These are phyloP conservation scores for Russula abietina DNA, from an alignment of 768 basidiomycete species.

Conservation along the genomic window DNA sequence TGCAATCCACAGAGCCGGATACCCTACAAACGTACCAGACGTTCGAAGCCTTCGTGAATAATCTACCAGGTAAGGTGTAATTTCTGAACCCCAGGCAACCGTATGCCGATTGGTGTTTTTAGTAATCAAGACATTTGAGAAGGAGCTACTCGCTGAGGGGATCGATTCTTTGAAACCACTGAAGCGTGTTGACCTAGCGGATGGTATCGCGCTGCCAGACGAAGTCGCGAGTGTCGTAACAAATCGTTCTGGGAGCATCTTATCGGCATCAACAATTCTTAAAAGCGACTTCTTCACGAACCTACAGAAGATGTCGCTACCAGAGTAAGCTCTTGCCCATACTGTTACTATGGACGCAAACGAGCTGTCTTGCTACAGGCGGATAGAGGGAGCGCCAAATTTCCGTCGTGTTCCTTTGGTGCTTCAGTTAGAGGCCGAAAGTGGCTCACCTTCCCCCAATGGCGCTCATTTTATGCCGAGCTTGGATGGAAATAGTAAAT, in stretches of 20 bases:
- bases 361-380: constrained; percentile 35
- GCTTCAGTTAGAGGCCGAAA: constrained; percentile 32
- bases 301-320: constrained; percentile 92
- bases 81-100: constrained; percentile 45
- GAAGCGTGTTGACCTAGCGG: constrained; percentile 57
- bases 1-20: constrained; percentile 75
- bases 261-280: constrained; percentile 88
- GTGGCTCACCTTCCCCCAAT: constrained; percentile 31
- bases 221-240: constrained; percentile 85
- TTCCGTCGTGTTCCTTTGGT: constrained; percentile 78
- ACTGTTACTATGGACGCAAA: neutral
- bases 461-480: constrained; percentile 37
- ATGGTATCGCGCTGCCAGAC: constrained; percentile 77
- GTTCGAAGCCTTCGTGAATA: constrained; percentile 78
- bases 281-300: constrained; percentile 95
- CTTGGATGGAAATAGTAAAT: constrained; percentile 38
- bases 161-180: constrained; percentile 77
- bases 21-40: constrained; percentile 68
- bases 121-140: constrained; percentile 96
- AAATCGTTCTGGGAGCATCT: constrained; percentile 75
- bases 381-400: constrained; percentile 92
- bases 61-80: constrained; percentile 61
- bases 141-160: constrained; percentile 77
- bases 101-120: neutral
- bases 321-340: constrained; percentile 56